Evolutionary conservation across 208 protist genomes (phyloP).

Genomic region (Lotmaria passim): DNA sequence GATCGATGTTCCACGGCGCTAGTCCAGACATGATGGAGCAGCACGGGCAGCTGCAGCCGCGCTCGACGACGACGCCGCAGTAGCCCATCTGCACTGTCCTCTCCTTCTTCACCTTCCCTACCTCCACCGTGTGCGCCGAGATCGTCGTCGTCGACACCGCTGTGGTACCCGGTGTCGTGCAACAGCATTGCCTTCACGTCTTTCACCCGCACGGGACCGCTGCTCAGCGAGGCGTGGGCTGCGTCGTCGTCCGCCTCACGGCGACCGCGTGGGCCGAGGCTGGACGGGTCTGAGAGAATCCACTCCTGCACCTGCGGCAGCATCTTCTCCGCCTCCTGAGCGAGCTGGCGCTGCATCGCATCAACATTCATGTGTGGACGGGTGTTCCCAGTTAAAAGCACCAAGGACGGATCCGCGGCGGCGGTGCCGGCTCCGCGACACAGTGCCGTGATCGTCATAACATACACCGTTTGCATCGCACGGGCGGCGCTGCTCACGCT

Average conservation of each 20-base stretch:
- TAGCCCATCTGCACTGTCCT: no score
- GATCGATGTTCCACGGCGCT: slow-evolving; percentile 9
- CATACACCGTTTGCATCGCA: slow-evolving; percentile 25
- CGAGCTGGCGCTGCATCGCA: not conserved
- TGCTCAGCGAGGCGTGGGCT: not conserved
- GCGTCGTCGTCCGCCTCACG: no score
- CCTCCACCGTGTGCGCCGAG: no score
- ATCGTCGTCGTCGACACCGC: no score
- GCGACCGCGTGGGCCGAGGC: slow-evolving; percentile 1
- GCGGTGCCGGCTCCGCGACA: no score
- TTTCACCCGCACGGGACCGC: not conserved
- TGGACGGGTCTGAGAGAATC: slow-evolving; percentile 10
- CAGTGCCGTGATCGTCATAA: no score
- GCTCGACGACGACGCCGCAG: slow-evolving; percentile 8
- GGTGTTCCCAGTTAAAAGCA: no score
- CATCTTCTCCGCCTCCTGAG: slow-evolving; percentile 4
- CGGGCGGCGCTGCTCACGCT: slow-evolving; percentile 4
- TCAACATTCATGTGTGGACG: no score
- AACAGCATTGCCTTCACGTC: slow-evolving; percentile 34
- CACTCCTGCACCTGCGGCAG: slow-evolving; percentile 6
- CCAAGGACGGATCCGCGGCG: no score
- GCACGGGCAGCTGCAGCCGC: slow-evolving; percentile 16
- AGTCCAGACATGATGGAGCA: slow-evolving; percentile 28
- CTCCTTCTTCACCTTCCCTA: not conserved
- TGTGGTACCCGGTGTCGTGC: not conserved